A percentile compares a stretch with the other conserved stretches of the same genome.
Conservation (phyloP, 1,139 yeast species). For the Taiozyma sp. region DNA sequence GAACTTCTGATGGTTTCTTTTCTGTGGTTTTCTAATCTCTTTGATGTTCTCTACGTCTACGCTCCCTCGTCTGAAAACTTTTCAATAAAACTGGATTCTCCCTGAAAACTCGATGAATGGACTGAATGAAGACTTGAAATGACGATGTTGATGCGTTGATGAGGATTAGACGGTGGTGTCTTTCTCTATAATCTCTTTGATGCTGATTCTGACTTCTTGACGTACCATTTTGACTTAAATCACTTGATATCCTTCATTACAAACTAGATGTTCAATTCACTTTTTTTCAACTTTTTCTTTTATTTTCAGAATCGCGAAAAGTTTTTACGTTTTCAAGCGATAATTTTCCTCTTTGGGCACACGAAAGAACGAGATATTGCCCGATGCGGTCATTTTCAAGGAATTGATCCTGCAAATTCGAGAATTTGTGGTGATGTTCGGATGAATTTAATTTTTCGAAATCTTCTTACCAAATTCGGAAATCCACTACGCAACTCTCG, state of each 20-base stretch:
- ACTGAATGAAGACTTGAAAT: background rate
- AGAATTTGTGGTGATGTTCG: background rate
- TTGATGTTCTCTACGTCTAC: background rate
- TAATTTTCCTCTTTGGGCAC: background rate
- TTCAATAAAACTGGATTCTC: background rate
- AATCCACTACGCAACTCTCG: background rate
- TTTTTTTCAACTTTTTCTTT: background rate
- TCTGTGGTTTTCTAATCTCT: background rate
- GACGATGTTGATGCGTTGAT: background rate
- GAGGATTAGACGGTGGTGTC: background rate
- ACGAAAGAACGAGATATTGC: background rate
- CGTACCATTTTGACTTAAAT: slow-evolving; percentile 1
- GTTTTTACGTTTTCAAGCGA: background rate
- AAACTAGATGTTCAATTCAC: background rate
- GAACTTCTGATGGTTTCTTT: background rate
- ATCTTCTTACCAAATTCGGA: background rate
- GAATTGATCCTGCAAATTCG: background rate
- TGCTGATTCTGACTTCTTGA: background rate
- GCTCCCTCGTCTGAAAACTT: background rate
- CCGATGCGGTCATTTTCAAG: background rate
- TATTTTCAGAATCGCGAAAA: background rate
- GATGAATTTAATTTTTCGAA: background rate
- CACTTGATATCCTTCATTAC: background rate
- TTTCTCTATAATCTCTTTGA: background rate
- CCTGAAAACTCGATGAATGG: background rate